Evolutionary conservation across 257 asterid genomes (phyloP).

Genomic region (Salvia splendens): DNA sequence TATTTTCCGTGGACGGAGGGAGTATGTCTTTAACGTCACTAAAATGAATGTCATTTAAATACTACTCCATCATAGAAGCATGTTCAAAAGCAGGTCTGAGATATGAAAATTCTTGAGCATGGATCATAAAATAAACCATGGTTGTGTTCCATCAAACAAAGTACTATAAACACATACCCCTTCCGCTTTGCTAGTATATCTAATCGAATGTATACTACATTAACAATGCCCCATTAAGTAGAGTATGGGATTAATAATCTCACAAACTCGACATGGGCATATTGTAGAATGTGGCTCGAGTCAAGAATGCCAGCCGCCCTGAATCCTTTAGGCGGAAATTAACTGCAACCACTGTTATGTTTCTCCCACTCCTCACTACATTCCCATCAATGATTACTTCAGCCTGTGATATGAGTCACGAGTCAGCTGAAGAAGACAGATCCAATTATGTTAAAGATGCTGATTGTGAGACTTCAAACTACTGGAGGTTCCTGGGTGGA

Average conservation of each 20-base stretch:
- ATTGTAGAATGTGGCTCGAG: conserved; percentile 70
- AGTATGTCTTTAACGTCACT: too few species aligned
- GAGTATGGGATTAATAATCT: not conserved
- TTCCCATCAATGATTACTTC: conserved; percentile 62
- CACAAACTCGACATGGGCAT: conserved; percentile 70
- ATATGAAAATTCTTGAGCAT: too few species aligned
- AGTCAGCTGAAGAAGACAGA: not conserved
- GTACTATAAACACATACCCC: not conserved
- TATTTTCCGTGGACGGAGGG: too few species aligned
- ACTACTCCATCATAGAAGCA: too few species aligned
- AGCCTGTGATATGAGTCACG: conserved; percentile 42
- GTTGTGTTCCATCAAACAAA: too few species aligned
- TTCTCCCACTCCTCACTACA: conserved; percentile 80
- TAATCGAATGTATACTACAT: not conserved
- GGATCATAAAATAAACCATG: too few species aligned
- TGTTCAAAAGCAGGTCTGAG: too few species aligned
- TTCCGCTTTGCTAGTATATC: not conserved
- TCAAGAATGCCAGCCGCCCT: conserved; percentile 51
- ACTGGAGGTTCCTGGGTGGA: too few species aligned
- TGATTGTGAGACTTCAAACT: not conserved
- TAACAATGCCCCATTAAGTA: too few species aligned
- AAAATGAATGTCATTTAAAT: too few species aligned
- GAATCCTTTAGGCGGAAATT: conserved; percentile 64
- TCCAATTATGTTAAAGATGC: not conserved
- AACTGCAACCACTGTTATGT: conserved; percentile 61